Base-by-base conservation (phyloP, 2,329 filamentous ascomycete species). In the Fusarium ambrosium region DNA sequence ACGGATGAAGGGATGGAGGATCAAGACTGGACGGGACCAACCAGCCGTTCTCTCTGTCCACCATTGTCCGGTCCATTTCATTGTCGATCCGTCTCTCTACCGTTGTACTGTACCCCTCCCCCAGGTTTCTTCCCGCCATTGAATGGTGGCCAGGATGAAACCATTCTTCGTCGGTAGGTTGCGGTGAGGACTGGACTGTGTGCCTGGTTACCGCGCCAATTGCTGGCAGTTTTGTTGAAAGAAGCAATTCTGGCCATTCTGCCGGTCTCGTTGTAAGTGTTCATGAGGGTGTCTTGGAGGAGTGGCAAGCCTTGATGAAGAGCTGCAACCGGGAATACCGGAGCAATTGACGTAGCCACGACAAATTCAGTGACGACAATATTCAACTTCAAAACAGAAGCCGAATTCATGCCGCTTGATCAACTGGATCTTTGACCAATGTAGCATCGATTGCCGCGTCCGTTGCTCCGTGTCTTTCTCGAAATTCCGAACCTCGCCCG, bases 401-500 rank as follows among this genome's bases (percentile, higher is more conserved):
- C 61, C 45, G 45, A 55, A 8, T 13, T 22, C 32, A 53, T 39
- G 14, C 32, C 60, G 61, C 22, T 43, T 18, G 20, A 67, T 39
- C 43, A 48, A 14, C 22, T 27, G 22, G 22, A 56, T 56, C 60
- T 36, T 36, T 32, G n/a, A 22, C 29, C 32, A 39, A 62, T 39
- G 39, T 22, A 29, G 32, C 56, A 58, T 66, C 13, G 24, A 62
- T 41, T 43, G 14, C 13, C 32, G n/a, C 41, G 43, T 45, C 59
- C 66, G 45, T 69, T 72, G 65, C 67, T 71, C 76, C 76, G 74
- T 76, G 66, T 68, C 70, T 69, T 69, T 58, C 64, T 73, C 64
- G 67, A 74, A 65, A 77, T 75, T 69, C 77, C 77, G 77, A 79
- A 72, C 66, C 48, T 73, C 55, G 71, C 78, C 77, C 77, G 77